Evolutionary conservation across 495 filamentous ascomycete genomes (phyloP).

Genomic region (Talaromyces nanjingensis): DNA sequence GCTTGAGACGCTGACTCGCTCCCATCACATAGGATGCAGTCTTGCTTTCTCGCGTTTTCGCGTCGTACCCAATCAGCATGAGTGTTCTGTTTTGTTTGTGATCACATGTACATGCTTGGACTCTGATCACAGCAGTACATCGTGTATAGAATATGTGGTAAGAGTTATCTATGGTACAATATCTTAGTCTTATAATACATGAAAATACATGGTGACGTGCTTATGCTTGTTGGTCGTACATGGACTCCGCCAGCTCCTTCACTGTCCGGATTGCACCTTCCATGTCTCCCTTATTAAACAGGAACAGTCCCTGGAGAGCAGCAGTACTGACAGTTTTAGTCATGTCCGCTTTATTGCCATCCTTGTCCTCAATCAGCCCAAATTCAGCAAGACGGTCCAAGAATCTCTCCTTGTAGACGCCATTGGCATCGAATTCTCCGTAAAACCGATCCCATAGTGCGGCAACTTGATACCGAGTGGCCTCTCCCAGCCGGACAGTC

Average conservation of each 20-base stretch:
- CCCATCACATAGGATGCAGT: not conserved
- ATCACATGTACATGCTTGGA: not conserved
- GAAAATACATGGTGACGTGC: not conserved
- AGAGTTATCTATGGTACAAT: not conserved
- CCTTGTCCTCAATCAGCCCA: slow-evolving; percentile 44
- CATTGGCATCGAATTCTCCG: slow-evolving; percentile 64
- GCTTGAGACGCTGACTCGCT: not conserved
- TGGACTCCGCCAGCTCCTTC: slow-evolving; percentile 48
- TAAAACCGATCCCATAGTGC: slow-evolving; percentile 96
- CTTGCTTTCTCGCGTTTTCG: not conserved
- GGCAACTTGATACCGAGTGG: slow-evolving; percentile 73
- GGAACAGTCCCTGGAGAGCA: slow-evolving; percentile 84
- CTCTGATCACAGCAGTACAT: not conserved
- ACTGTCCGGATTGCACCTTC: slow-evolving; percentile 79
- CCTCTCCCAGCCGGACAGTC: slow-evolving; percentile 82
- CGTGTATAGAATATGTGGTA: not conserved
- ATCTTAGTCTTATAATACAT: not conserved
- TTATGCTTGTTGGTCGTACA: not conserved
- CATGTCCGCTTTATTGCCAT: slow-evolving; percentile 30
- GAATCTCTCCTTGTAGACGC: slow-evolving; percentile 39
- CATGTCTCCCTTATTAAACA: slow-evolving; percentile 89
- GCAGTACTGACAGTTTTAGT: slow-evolving; percentile 66
- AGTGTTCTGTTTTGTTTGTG: not conserved
- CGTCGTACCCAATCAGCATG: not conserved
- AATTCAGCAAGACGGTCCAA: slow-evolving; percentile 43